A percentile compares a stretch with the other conserved stretches of the same genome.
Evolutionary conservation across 2,329 filamentous ascomycete genomes (phyloP).

Genomic region (Escovopsis sp.): DNA sequence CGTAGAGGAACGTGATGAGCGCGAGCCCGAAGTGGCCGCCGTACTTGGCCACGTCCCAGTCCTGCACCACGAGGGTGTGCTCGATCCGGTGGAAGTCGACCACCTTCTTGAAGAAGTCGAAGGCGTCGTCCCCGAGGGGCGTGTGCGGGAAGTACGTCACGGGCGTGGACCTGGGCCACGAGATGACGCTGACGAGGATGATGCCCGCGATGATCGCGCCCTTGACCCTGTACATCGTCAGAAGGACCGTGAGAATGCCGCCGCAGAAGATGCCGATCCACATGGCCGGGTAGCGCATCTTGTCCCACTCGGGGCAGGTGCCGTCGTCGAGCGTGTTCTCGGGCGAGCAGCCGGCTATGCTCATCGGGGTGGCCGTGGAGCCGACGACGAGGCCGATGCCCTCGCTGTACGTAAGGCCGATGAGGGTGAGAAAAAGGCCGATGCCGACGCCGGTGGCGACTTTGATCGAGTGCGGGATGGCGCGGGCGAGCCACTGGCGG

Average conservation of each 20-base stretch:
- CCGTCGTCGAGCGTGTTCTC: constrained; percentile 30
- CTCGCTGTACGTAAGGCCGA: constrained; percentile 64
- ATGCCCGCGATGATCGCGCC: constrained; percentile 78
- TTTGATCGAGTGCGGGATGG: constrained; percentile 74
- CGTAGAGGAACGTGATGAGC: constrained; percentile 78
- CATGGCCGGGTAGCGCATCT: constrained; percentile 73
- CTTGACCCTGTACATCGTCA: constrained; percentile 79
- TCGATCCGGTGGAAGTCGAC: constrained; percentile 70
- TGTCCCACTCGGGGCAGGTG: constrained; percentile 45
- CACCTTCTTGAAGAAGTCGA: constrained; percentile 80
- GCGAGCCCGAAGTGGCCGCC: constrained; percentile 69
- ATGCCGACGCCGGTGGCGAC: constrained; percentile 77
- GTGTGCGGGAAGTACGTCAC: constrained; percentile 75
- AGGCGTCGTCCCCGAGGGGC: constrained; percentile 49
- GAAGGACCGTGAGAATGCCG: constrained; percentile 61
- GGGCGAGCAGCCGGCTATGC: constrained; percentile 56
- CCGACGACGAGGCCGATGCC: constrained; percentile 71
- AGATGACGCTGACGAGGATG: constrained; percentile 71
- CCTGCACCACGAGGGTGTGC: constrained; percentile 52
- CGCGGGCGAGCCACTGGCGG: constrained; percentile 75
- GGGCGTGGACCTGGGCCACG: constrained; percentile 63
- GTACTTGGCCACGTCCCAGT: constrained; percentile 56
- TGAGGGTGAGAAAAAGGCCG: constrained; percentile 65
- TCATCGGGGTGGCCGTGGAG: constrained; percentile 50
- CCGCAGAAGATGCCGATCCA: constrained; percentile 86